Evolutionary conservation across 345 rosid genomes (phyloP), one percentile per base, ranked within the genome.

Genomic region (Microcos paniculata): DNA sequence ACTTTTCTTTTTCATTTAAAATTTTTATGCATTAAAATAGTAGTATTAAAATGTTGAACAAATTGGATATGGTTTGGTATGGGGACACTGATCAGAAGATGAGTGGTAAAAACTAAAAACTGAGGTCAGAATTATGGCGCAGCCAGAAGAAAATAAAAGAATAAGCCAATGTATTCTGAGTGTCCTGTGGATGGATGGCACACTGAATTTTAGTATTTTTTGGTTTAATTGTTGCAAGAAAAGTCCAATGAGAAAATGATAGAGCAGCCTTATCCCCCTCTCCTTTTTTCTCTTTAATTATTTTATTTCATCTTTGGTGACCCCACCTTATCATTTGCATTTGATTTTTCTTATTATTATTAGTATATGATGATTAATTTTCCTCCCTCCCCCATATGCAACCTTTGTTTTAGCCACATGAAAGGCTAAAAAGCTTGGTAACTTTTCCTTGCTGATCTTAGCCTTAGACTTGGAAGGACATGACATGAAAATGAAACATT

Each of bases 171-270:
- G 10, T 10, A 18, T 31, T 68, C 3, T 3, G 11, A 13, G 26
- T 31, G 21, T 51, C n/a, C 73, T 51, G 59, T 52, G 59, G 73
- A 51, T 31, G 16, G 52, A 30, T n/a, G 45, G 73, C 61, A 70
- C 73, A 51, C 46, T n/a, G 73, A n/a, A 70, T 70, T 51, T 49
- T 12, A 30, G 26, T 26, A 26, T 26, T 48, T 1, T 40, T 15
- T 16, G 4, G 16, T 11, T 40, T 64, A 4, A 23, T 48, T 48
- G 18, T 49, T n/a, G 45, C 24, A 18, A 6, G 24, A 48, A 70
- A 51, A 31, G n/a, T 14, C 35, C n/a, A 59, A 1, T 6, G n/a
- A 43, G 11, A 4, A 46, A 14, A 23, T 35, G 40, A 33, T 16
- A 8, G 11, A 16, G 10, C 18, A 38, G 8, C 66, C 66, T 63